phyloP scores from a whole-genome alignment of 139 green algal species.

The Nannochloris sp. region DNA sequence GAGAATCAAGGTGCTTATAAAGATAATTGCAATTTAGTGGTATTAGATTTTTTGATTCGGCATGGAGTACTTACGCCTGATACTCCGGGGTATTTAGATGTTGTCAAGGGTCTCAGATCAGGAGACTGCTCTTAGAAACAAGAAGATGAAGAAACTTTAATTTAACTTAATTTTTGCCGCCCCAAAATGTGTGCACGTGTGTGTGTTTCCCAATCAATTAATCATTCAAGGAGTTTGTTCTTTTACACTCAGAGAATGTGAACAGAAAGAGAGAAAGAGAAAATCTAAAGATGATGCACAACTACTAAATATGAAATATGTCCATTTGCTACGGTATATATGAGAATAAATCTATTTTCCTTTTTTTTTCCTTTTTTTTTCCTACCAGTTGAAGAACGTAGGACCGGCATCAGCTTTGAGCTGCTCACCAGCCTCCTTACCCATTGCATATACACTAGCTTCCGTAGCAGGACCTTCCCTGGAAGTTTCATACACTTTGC shows the following conservation, averaged over 20 bases:
- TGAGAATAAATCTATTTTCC: neutral
- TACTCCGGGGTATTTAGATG: constrained; percentile 52
- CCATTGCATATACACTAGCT: constrained; percentile 46
- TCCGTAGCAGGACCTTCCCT: constrained; percentile 40
- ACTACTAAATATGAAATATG: neutral
- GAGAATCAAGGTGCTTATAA: constrained; percentile 74
- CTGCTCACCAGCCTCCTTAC: constrained; percentile 68
- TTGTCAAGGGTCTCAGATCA: constrained; percentile 44
- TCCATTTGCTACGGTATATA: too few species aligned
- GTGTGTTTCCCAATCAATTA: too few species aligned
- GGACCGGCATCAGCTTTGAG: constrained; percentile 67
- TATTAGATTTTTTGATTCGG: constrained; percentile 74
- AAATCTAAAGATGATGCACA: neutral
- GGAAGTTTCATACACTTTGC: constrained; percentile 59
- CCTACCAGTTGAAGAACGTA: constrained; percentile 76
- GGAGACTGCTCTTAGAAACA: constrained; percentile 38
- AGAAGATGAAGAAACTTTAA: too few species aligned
- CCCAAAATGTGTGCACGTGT: too few species aligned
- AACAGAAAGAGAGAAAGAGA: neutral
- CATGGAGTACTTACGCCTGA: constrained; percentile 53
- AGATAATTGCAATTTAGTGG: constrained; percentile 86
- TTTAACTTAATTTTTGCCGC: too few species aligned
- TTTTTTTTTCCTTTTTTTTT: neutral
- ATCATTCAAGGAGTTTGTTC: too few species aligned
- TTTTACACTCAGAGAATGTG: neutral